Evolutionary conservation across 2,329 filamentous ascomycete genomes (phyloP), one percentile per base, ranked within the genome.

Genomic region (Hortaea werneckii): DNA sequence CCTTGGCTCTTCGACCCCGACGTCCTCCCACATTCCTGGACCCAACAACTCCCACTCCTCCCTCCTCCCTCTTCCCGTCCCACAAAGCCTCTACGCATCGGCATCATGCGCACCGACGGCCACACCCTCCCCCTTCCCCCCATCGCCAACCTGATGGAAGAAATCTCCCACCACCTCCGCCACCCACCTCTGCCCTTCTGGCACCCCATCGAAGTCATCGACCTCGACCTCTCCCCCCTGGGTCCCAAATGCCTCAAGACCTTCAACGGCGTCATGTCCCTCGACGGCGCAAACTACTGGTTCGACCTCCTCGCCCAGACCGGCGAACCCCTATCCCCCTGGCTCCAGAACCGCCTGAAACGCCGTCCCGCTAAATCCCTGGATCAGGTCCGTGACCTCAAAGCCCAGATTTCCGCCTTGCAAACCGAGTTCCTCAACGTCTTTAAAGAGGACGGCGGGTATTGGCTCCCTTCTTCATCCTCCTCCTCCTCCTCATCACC

Each of bases 241-340:
- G 71, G 82, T 44, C 69, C 71, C 3, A 71, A 76, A 54, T 75
- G 73, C 43, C 75, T 81, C 47, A 71, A 68, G 2, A 66, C 80
- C 6, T 74, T 76, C 34, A 78, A 78, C 47, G 70, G 70, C 11
- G 64, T 83, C 43, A 77, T 82, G 62, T 72, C 72, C 26, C 65
- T 78, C 8, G 77, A 82, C 54, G 80, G 79, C 9, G 71, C 66
- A 1, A 71, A 72, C 7, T 56, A 59, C 40, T 77, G 80, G 67
- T 72, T 80, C 44, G 72, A 80, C 56, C 64, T 78, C 5, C 64
- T 83, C 26, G 75, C 78, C 43, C 60, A 66, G 8, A 77, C 70
- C 3, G 66, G 65, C 5, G 80, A 82, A 51, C 75, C 77, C 0
- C 62, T 81, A 1, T 79, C 74, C 10, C 76, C 75, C 1, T 83